phyloP scores from a whole-genome alignment of 106 monocot species.

The Xerophyta viscosa region DNA sequence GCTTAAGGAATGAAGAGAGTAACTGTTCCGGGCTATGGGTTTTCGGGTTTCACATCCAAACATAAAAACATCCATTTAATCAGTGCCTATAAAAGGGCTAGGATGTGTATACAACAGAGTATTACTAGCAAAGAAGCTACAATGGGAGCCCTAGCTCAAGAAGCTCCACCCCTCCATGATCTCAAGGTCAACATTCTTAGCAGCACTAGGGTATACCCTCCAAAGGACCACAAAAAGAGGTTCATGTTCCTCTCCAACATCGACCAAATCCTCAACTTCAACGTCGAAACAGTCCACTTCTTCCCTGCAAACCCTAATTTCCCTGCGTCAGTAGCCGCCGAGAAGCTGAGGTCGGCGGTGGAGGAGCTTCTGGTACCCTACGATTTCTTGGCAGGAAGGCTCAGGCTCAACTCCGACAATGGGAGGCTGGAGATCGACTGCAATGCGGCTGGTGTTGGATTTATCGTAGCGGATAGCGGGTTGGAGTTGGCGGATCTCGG shows the following conservation, averaged over 20 bases:
- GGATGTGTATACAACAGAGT: too few species aligned
- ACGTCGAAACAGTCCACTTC: conserved; percentile 41
- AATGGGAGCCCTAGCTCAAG: conserved; percentile 5
- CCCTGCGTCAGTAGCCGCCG: conserved; percentile 1
- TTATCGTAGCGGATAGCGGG: conserved; percentile 22
- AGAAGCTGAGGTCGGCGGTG: conserved; percentile 15
- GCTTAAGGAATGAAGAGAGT: too few species aligned
- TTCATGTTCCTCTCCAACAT: conserved; percentile 60
- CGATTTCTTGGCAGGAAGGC: conserved; percentile 41
- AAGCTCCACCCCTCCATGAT: conserved; percentile 1
- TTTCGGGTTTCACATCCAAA: too few species aligned
- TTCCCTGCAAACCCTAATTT: conserved; percentile 22
- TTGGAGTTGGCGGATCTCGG: conserved; percentile 17
- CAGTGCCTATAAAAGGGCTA: too few species aligned
- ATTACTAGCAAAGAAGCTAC: neutral
- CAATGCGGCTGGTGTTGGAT: conserved; percentile 15
- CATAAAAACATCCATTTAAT: too few species aligned
- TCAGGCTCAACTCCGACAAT: conserved; percentile 6
- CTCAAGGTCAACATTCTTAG: conserved; percentile 19
- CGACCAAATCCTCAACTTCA: conserved; percentile 51
- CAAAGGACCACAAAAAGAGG: conserved; percentile 12
- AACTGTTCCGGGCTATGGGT: too few species aligned
- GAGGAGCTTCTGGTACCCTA: conserved; percentile 26
- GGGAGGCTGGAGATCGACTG: conserved; percentile 24
- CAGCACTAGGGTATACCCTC: conserved; percentile 22